Evolutionary conservation across 164 flowering plant species (phyloP).

Genomic region (Cinnamomum chago): DNA sequence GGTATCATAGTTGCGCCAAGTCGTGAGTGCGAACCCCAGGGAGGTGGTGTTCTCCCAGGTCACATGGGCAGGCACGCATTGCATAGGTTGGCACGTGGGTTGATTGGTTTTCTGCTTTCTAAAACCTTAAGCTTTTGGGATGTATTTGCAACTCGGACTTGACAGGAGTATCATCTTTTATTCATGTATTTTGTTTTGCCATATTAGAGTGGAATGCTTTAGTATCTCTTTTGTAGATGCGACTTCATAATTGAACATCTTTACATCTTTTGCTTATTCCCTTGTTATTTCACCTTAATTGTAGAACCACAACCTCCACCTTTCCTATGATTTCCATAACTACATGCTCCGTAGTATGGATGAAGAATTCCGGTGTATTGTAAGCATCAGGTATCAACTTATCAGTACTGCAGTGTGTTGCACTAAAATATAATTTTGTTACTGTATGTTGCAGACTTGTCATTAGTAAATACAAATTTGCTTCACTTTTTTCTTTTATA

Average conservation of each 20-base stretch:
- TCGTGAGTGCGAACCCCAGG: too few species aligned
- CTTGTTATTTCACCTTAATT: slow-evolving; percentile 8
- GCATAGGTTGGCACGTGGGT: too few species aligned
- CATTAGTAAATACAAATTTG: too few species aligned
- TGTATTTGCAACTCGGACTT: too few species aligned
- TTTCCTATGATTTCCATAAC: slow-evolving; percentile 75
- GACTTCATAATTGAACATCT: not conserved
- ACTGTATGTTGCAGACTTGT: not conserved
- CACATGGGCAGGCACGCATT: too few species aligned
- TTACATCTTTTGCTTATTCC: not conserved
- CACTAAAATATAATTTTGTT: not conserved
- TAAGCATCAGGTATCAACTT: slow-evolving; percentile 69
- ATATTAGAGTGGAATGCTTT: too few species aligned
- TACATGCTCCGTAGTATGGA: slow-evolving; percentile 96
- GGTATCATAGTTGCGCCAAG: too few species aligned
- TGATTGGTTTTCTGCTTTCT: too few species aligned
- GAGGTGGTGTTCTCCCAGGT: too few species aligned
- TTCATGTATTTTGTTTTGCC: too few species aligned
- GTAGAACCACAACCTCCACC: slow-evolving; percentile 78
- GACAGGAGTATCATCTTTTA: too few species aligned
- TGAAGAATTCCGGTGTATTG: slow-evolving; percentile 86
- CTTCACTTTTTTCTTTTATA: not conserved
- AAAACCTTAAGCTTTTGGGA: too few species aligned
- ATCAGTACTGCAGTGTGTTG: not conserved
- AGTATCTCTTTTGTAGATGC: not conserved